phyloP scores from a whole-genome alignment of 2,329 filamentous ascomycete genomes.

The Sclerotinia spermophila region DNA sequence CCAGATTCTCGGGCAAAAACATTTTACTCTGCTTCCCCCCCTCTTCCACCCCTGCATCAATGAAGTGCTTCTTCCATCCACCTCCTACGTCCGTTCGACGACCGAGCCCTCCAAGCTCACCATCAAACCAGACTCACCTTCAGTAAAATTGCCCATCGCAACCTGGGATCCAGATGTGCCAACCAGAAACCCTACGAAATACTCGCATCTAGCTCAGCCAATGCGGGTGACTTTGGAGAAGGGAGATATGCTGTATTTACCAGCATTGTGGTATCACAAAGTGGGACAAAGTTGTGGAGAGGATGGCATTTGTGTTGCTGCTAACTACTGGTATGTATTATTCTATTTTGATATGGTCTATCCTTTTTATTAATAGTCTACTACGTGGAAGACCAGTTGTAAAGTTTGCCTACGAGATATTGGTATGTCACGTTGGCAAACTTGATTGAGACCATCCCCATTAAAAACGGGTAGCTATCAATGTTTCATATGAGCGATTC shows the following conservation, averaged over 20 bases:
- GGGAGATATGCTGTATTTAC: constrained; percentile 79
- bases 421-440: neutral
- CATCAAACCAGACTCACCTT: neutral
- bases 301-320: constrained; percentile 71
- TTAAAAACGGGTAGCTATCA: neutral
- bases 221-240: constrained; percentile 64
- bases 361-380: neutral
- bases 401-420: neutral
- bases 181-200: constrained; percentile 46
- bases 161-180: constrained; percentile 62
- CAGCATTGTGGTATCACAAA: constrained; percentile 82
- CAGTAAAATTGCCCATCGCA: constrained; percentile 57
- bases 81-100: constrained; percentile 3
- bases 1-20: constrained; percentile 68
- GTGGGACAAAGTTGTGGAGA: constrained; percentile 66
- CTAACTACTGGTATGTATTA: constrained; percentile 70
- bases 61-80: constrained; percentile 10
- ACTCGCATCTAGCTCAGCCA: constrained; percentile 57
- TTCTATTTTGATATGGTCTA: neutral
- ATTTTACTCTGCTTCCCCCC: constrained; percentile 72
- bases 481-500: neutral
- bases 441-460: neutral
- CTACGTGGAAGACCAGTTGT: neutral
- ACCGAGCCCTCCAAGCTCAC: neutral
- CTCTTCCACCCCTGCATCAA: constrained; percentile 36